These are phyloP conservation scores for Potentilla sterilis DNA, from an alignment of 306 rosid genomes.

Conservation along the genomic window DNA sequence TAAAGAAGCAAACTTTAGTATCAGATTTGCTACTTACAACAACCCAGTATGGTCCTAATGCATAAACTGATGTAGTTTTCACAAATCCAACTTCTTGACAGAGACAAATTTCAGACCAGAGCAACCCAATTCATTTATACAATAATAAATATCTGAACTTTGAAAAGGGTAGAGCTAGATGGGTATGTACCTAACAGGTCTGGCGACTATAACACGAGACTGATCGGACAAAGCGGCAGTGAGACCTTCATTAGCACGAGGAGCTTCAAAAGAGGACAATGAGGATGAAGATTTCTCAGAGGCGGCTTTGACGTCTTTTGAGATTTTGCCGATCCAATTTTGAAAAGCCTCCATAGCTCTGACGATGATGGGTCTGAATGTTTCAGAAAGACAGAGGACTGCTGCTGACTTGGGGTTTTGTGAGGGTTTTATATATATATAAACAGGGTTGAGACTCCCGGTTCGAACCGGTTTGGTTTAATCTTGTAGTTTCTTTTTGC, in stretches of 20 bases:
- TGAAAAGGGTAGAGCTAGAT: not conserved
- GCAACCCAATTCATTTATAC: not conserved
- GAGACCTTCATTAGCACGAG: slow-evolving; percentile 23
- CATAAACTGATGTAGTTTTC: not conserved
- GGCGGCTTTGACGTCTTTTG: slow-evolving; percentile 26
- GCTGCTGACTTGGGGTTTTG: too few relatives aligned
- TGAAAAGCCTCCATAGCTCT: slow-evolving; percentile 39
- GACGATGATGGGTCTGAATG: too few relatives aligned
- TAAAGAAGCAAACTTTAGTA: not conserved
- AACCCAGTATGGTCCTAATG: not conserved
- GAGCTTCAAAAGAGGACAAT: slow-evolving; percentile 5
- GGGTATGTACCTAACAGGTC: slow-evolving; percentile 44
- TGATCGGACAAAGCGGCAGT: slow-evolving; percentile 37
- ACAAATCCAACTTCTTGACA: not conserved
- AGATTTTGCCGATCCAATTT: slow-evolving; percentile 31
- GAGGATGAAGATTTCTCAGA: not conserved
- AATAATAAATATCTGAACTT: not conserved
- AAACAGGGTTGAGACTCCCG: too few relatives aligned
- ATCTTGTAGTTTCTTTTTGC: too few relatives aligned
- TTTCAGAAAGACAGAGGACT: too few relatives aligned
- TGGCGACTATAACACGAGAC: slow-evolving; percentile 39
- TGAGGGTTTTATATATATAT: too few relatives aligned
- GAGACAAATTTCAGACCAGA: not conserved
- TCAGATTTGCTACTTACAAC: not conserved
- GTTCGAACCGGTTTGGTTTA: too few relatives aligned